These are phyloP conservation scores for Mortierella sp. DNA, from an alignment of 371 early-diverging fungal species.

Conservation along the genomic window DNA sequence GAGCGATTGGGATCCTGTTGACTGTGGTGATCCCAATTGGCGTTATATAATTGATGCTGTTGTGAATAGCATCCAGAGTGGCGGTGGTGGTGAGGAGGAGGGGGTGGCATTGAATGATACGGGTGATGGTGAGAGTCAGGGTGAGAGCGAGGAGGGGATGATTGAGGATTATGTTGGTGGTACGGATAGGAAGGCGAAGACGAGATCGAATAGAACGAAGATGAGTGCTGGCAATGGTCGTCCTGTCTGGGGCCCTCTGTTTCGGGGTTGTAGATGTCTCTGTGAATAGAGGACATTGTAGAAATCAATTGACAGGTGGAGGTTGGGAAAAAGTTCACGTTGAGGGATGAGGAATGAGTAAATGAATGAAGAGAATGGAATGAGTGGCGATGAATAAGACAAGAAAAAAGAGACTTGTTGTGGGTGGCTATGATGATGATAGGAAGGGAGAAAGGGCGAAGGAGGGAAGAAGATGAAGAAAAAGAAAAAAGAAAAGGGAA, in stretches of 20 bases:
- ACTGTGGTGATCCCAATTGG: neutral
- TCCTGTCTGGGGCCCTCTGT: neutral
- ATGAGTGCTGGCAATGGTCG: neutral
- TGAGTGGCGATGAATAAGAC: neutral
- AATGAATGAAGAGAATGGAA: neutral
- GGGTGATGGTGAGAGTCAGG: neutral
- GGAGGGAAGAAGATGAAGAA: neutral
- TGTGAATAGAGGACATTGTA: neutral
- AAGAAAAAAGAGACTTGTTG: neutral
- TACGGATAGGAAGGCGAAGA: neutral
- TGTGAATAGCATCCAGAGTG: neutral
- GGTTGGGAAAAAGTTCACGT: no score
- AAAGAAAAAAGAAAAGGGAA: neutral
- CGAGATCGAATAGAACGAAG: neutral
- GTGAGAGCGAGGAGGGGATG: neutral
- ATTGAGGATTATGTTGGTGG: neutral
- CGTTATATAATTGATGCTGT: neutral
- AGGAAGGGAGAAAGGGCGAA: neutral
- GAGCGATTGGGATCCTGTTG: neutral
- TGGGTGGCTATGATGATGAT: neutral
- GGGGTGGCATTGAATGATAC: neutral
- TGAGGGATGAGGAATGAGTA: neutral
- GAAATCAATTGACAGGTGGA: no score
- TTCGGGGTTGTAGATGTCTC: neutral
- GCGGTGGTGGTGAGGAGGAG: neutral